Evolutionary conservation across 2,329 filamentous ascomycete species (phyloP), one percentile per base, ranked within the genome.

Genomic region (Phialophora chinensis): DNA sequence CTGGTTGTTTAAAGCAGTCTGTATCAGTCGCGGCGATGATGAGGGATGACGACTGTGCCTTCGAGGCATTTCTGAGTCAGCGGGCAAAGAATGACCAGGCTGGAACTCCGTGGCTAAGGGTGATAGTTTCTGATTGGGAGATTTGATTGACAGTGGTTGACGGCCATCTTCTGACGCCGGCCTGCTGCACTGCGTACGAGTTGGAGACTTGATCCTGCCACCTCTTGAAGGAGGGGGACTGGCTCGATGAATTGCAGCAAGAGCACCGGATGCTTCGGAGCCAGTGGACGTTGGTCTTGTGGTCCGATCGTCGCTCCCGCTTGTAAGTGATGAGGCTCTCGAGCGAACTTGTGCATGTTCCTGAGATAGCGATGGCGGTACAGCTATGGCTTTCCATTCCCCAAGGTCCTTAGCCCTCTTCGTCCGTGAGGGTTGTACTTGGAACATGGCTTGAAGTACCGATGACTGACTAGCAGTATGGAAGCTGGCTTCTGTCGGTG

Each of bases 211-310:
- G 29, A 73, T 49, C n/a, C 47, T 76, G 71, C 73, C 66, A 67
- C 63, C 53, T 53, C 69, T 71, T 23, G 73, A 65, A 35, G 74
- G 71, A 2, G 76, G 72, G n/a, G 76, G 75, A 60, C 76, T 80
- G 5, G 73, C 73, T 38, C 74, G 73, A 52, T 80, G 78, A 17
- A 81, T 75, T 0, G 78, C 75, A 5, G 77, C 73, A 5, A 82
- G 71, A 14, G 77, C 75, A 63, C 75, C 74, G 33, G 78, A 76
- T 3, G 80, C 80, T 31, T 76, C 75, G 2, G 79, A 80, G 31
- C 66, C 66, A 49, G 63, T 69, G 29, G 74, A 74, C 27, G 62
- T 61, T 62, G 74, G 64, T 62, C 72, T 35, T 61, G 66, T 20
- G 60, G 55, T 59, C 7, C 63, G 50, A 66, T 71, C 35, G 66